These are phyloP conservation scores for Bisporella sp. DNA, from an alignment of 2,329 filamentous ascomycete species.

Conservation along the genomic window DNA sequence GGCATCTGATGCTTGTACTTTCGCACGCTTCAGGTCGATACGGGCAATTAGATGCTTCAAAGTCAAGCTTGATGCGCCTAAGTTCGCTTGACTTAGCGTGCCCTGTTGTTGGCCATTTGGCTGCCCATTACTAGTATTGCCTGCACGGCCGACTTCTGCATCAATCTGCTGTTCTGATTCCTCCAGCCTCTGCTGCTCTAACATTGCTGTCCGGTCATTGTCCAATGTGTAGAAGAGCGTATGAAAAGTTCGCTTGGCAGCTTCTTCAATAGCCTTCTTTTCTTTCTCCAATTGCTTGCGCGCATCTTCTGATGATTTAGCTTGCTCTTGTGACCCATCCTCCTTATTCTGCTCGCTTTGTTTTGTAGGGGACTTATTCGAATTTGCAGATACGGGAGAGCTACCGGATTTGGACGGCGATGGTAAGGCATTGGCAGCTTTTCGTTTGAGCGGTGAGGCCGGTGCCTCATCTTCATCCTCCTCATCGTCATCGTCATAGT, in stretches of 20 bases:
- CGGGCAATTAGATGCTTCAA: slow-evolving; percentile 94
- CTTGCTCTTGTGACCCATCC: slow-evolving; percentile 42
- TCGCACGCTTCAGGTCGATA: slow-evolving; percentile 86
- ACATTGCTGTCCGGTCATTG: slow-evolving; percentile 91
- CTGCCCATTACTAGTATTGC: slow-evolving; percentile 42
- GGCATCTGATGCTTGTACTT: slow-evolving; percentile 86
- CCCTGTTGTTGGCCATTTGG: slow-evolving; percentile 65
- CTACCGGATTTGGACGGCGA: slow-evolving; percentile 66
- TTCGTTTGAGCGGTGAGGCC: slow-evolving; percentile 44
- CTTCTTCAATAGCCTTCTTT: slow-evolving; percentile 83
- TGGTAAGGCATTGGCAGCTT: slow-evolving; percentile 44
- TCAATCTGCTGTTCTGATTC: slow-evolving; percentile 95
- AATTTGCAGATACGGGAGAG: slow-evolving; percentile 46
- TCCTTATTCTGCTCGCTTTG: slow-evolving; percentile 46
- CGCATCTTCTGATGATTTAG: slow-evolving; percentile 76
- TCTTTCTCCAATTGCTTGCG: slow-evolving; percentile 90
- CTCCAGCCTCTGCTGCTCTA: slow-evolving; percentile 94
- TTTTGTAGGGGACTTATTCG: slow-evolving; percentile 42
- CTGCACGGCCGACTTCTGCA: slow-evolving; percentile 78
- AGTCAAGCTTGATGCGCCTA: slow-evolving; percentile 91
- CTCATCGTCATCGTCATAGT: slow-evolving; percentile 78
- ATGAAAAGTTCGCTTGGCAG: slow-evolving; percentile 83
- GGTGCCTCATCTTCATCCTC: slow-evolving; percentile 55
- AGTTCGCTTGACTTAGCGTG: slow-evolving; percentile 84
- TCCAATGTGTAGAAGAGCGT: slow-evolving; percentile 93